These are phyloP conservation scores for Solanum peruvianum DNA, from an alignment of 257 asterid genomes.

Conservation along the genomic window DNA sequence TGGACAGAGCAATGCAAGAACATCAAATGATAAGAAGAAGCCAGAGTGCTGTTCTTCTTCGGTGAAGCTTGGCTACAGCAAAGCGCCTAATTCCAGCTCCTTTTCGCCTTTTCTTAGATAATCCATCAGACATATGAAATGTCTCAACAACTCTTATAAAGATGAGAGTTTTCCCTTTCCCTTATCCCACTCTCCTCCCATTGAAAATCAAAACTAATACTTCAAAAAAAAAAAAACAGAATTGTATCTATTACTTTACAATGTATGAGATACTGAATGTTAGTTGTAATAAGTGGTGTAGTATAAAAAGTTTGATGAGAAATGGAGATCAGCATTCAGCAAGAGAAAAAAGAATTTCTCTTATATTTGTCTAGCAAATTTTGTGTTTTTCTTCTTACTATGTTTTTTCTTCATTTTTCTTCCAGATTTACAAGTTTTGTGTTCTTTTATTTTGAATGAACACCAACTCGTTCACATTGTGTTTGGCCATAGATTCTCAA, in stretches of 20 bases:
- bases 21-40: background rate
- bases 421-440: background rate
- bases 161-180: background rate
- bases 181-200: background rate
- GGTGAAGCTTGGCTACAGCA: background rate
- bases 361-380: background rate
- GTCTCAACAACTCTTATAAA: background rate
- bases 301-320: background rate
- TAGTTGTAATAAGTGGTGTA: background rate
- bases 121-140: background rate
- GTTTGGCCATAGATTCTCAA: no score
- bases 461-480: background rate
- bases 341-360: background rate
- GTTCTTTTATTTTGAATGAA: background rate
- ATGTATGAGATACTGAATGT: background rate
- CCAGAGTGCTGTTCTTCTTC: background rate
- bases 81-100: background rate
- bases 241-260: background rate
- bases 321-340: background rate
- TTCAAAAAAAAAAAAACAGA: background rate
- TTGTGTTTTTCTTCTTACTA: background rate
- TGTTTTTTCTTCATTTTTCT: background rate
- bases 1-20: background rate
- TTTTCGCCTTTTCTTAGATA: background rate
- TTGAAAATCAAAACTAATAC: background rate